Conservation (phyloP, 1,139 yeast genomes). For the Diutina pseudorugosa region DNA sequence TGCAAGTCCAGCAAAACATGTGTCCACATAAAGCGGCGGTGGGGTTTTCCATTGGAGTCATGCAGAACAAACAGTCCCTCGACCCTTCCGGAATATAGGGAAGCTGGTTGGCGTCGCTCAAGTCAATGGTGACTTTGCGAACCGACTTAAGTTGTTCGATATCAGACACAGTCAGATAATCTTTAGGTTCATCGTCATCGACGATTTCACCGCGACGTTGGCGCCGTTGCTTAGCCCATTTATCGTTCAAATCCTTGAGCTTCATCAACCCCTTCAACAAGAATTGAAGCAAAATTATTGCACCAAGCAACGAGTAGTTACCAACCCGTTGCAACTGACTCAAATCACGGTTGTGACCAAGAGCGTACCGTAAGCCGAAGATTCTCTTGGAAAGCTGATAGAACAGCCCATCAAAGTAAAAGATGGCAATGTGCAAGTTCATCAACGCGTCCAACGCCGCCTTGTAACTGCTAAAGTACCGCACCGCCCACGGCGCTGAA, state of each 20-base stretch:
- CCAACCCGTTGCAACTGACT: slow-evolving; percentile 32
- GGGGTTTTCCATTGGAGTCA: slow-evolving; percentile 71
- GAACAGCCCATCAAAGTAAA: slow-evolving; percentile 72
- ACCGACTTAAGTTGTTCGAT: slow-evolving; percentile 8
- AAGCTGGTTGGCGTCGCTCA: slow-evolving; percentile 43
- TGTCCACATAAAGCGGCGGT: slow-evolving; percentile 89
- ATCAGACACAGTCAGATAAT: neutral
- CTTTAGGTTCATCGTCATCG: slow-evolving; percentile 6
- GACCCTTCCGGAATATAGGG: slow-evolving; percentile 64
- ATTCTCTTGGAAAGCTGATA: slow-evolving; percentile 68
- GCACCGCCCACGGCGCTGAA: slow-evolving; percentile 9
- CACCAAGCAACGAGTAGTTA: slow-evolving; percentile 72
- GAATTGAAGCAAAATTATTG: slow-evolving; percentile 51
- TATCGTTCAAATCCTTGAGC: slow-evolving; percentile 19
- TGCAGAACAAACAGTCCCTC: slow-evolving; percentile 73
- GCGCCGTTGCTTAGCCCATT: slow-evolving; percentile 5
- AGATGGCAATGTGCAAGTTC: slow-evolving; percentile 67
- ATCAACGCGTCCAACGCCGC: slow-evolving; percentile 37
- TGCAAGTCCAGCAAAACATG: slow-evolving; percentile 85
- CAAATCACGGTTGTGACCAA: slow-evolving; percentile 48
- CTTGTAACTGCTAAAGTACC: slow-evolving; percentile 24
- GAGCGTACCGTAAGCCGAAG: slow-evolving; percentile 68
- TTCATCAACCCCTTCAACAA: slow-evolving; percentile 31
- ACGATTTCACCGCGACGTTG: slow-evolving; percentile 9
- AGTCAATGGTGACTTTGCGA: slow-evolving; percentile 22